Base-by-base conservation (phyloP, 176 grass and related monocot species). In the Tillandsia fasciculata region DNA sequence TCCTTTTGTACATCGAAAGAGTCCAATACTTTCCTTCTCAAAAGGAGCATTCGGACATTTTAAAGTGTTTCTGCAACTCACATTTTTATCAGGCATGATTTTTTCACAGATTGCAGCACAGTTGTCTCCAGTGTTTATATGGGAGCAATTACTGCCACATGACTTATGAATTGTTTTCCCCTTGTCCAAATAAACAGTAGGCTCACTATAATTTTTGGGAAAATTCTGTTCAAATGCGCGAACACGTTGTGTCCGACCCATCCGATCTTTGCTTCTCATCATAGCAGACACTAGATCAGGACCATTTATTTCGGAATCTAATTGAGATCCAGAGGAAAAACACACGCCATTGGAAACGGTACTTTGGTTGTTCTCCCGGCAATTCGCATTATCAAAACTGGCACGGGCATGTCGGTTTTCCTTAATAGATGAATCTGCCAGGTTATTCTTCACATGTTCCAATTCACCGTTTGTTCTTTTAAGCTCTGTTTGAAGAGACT, bases 191-290 rank as follows among this genome's bases (percentile, higher is more conserved):
- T 69, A 84, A 88, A 17, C 74, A 77, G 76, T 74, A 77, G 71
- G 64, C 71, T 72, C 64, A 48, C 51, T 74, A 73, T 73, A 74
- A 42, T 80, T 68, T 0, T 61, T 53, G 52, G 70, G 64, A 72
- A 69, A 56, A 26, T 49, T 81, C 69, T 87, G 93, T 64, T 83
- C 79, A 71, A 97, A 66, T 77, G 94, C 94, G 47, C 52, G 87
- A 52, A 99, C 85, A 50, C 94, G 77, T 51, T 99, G 89, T 49
- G 87, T 99, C 74, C 84, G 88, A 14, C 94, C 84, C 65, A 72
- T 87, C 67, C 90, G 82, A 73, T 88, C 86, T 67, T 92, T 85
- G 76, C 76, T 85, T 78, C 85, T 80, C 65, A 76, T 76, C 67
- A 83, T 73, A 48, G 82, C 61, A 65, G 84, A 81, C 66, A 71